Base-by-base conservation (phyloP, 768 basidiomycete genomes). In the Podaxis sp. region DNA sequence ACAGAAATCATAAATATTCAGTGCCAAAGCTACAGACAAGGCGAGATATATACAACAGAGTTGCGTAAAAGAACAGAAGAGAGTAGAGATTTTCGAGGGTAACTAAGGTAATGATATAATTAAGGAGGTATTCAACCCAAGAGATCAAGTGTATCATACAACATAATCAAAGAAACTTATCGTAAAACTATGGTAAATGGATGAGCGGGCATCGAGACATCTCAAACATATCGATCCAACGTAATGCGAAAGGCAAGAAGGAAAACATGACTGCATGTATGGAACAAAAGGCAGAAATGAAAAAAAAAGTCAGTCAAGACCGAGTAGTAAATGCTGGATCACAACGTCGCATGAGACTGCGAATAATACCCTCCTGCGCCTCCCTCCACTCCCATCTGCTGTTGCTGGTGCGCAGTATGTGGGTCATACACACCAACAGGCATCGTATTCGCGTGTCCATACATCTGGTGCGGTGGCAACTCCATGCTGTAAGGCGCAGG, bases 401-500 rank as follows among this genome's bases (percentile, higher is more conserved):
- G 40, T 33, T 65, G 65, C 12, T 56, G 61, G 22, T 65, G 66
- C 37, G 68, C 58, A 59, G 62, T 63, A 51, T 70, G 67, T 15
- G 58, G 49, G 48, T 60, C 65, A 22, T 66, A 62, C n/a, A 50
- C 66, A 36, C 62, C 66, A 22, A 60, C 65, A 3, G 69, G 71
- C 67, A 72, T 65, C 38, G 70, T 69, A 49, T 67, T 66, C 20
- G 71, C 65, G 60, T 65, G 64, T 12, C 58, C 57, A 46, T 54
- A 51, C 30, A 64, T 46, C 33, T 56, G 56, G 11, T 46, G 44
- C 44, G 74, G 71, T 8, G 78, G 78, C 56, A 81, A 67, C 48
- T 81, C 79, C 20, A 73, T 73, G 38, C 68, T 71, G 63, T 75
- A 80, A 10, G 71, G 68, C 49, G 73, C 75, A 12, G 79, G 79